Conservation (phyloP, 2,329 filamentous ascomycete genomes). For the Botrytis squamosa region DNA sequence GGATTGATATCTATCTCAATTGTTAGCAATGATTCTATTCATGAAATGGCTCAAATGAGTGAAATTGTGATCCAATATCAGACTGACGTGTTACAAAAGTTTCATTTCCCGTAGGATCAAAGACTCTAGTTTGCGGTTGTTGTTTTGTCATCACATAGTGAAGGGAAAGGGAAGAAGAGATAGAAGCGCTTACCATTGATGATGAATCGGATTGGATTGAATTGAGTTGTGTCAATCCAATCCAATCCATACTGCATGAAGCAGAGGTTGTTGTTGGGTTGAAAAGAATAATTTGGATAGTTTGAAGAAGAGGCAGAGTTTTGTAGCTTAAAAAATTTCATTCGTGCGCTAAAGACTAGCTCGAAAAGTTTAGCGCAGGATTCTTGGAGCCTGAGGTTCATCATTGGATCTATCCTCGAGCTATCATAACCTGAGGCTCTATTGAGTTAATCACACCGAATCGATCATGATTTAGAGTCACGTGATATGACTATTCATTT, state of each 20-base stretch:
- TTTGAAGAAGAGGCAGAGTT: conserved; percentile 1
- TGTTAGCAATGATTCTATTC: conserved; percentile 12
- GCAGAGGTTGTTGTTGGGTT: conserved; percentile 28
- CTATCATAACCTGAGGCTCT: too few relatives aligned
- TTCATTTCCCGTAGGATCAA: conserved; percentile 84
- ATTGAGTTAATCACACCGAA: not conserved
- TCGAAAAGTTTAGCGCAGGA: not conserved
- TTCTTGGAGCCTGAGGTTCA: not conserved
- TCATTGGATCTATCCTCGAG: fast-evolving
- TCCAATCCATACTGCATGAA: conserved; percentile 22
- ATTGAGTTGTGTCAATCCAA: not conserved
- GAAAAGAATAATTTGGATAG: not conserved
- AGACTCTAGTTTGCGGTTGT: conserved; percentile 97
- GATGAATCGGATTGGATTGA: not conserved
- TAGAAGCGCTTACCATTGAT: conserved; percentile 30
- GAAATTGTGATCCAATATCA: conserved; percentile 51
- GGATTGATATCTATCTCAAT: conserved; percentile 12
- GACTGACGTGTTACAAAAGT: conserved; percentile 91
- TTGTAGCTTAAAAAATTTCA: conserved; percentile 19
- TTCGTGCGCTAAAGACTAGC: conserved; percentile 14
- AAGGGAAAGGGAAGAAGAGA: conserved; percentile 27
- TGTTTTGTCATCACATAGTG: conserved; percentile 72
- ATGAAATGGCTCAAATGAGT: not conserved
- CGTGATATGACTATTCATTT: not conserved
- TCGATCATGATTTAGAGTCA: not conserved